Evolutionary conservation across 441 rosid species (phyloP), one percentile per base, ranked within the genome.

Genomic region (Mallotus repandus): DNA sequence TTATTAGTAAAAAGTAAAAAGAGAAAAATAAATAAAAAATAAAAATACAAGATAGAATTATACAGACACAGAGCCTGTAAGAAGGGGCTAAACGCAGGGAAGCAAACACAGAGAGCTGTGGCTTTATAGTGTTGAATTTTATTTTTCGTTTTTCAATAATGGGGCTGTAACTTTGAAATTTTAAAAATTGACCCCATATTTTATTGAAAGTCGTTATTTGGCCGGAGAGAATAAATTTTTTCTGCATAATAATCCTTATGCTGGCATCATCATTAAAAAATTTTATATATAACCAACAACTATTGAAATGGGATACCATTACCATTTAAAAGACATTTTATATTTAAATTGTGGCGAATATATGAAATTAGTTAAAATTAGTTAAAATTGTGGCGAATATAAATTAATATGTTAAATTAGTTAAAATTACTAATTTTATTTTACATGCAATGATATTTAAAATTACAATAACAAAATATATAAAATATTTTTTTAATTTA

Each of bases 51-150:
- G 2, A 18, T n/a, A 53, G 58, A 45, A 16, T 5, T 5, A 7
- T 18, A 18, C 22, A 70, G 55, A 70, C 59, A 70, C 65, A 58
- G 57, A 70, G 54, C 60, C 65, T 22, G 62, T 41, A 45, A 7
- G 12, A 19, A 35, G 64, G 56, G 74, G 55, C 55, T 15, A 70
- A 70, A 13, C 43, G 66, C 65, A 59, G 74, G 45, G 46, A 59
- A 7, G 56, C 29, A 19, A 22, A 14, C 6, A 7, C 22, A 19
- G 56, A 48, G 55, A 6, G 45, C 19, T 5, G 9, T 6, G 50
- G 8, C 7, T 58, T 22, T 59, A 59, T 70, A 70, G 66, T 29
- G 65, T 22, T 46, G 74, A 70, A 54, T 53, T 54, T 53, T 29
- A 7, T 16, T 8, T 25, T 45, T 43, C 25, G 1, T 46, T 59